Evolutionary conservation across 2,329 filamentous ascomycete species (phyloP), one percentile per base, ranked within the genome.

Genomic region (Ascochyta lentis): DNA sequence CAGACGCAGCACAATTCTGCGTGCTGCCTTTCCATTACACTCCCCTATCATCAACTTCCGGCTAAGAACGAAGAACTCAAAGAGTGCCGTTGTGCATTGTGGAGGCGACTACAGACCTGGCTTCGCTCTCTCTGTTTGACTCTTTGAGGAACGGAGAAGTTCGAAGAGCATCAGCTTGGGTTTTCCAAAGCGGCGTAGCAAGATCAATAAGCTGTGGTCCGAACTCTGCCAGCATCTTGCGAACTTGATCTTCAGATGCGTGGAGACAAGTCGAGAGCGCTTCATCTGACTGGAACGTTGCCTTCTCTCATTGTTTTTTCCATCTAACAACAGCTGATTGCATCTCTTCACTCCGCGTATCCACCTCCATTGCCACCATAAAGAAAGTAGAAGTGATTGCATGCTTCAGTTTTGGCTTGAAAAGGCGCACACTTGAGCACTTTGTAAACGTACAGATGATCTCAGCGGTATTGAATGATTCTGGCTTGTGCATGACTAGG

Each of bases 361-460:
- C 67, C 0, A 86, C 70, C 3, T 77, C 61, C 1, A 63, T 77
- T 2, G 82, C 82, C 7, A 86, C 57, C 64, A 85, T 71, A 62
- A 86, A 86, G 60, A 85, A 86, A 0, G 82, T 84, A 0, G 78
- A 81, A 4, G 77, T 69, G 16, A 69, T 80, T 3, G 61, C 64
- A 56, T 85, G 80, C 3, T 55, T 61, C 1, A 4, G 64, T 2
- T 7, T 60, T 0, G 79, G 80, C 63, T 86, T 86, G 64, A 76
- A 80, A 0, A 84, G 59, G 23, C 56, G 39, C 0, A 84, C 63
- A 0, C 63, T 44, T 0, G 79, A 70, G 52, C 84, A 82, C 15
- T 66, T 62, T 16, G 47, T 60, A 39, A 85, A 81, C 0, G 54
- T 65, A 12, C 74, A 62, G 12, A 85, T 39, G 0, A 80, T 40